Conservation (phyloP, 306 rosid genomes). For the Ziziphus jujuba region DNA sequence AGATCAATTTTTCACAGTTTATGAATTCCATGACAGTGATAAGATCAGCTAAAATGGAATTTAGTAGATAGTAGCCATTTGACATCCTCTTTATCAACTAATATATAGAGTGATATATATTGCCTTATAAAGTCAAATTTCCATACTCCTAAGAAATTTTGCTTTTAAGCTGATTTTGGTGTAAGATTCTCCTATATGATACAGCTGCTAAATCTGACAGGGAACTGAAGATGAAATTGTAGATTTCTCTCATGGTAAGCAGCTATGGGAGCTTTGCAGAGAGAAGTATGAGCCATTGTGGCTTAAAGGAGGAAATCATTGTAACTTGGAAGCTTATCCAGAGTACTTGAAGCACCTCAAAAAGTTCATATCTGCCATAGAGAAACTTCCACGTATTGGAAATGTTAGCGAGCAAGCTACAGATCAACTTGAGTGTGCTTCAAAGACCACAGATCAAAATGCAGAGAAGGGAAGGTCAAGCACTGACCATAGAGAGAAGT, state of each 20-base stretch:
- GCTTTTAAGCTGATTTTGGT: background rate
- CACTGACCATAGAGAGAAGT: conserved; percentile 35
- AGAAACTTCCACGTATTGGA: conserved; percentile 37
- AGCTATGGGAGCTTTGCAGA: conserved; percentile 64
- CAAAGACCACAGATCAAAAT: conserved; percentile 18
- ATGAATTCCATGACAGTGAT: no score
- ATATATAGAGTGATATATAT: no score
- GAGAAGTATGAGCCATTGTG: conserved; percentile 73
- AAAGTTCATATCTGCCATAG: conserved; percentile 55
- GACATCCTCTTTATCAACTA: no score
- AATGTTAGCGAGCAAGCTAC: conserved; percentile 5
- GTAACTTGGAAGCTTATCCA: conserved; percentile 62
- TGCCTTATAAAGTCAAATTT: no score
- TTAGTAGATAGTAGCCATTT: no score
- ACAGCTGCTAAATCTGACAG: conserved; percentile 28
- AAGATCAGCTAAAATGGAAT: no score
- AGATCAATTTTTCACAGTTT: no score
- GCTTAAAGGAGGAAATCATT: conserved; percentile 64
- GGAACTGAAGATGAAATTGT: conserved; percentile 78
- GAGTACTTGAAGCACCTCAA: conserved; percentile 63
- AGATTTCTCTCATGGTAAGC: conserved; percentile 69
- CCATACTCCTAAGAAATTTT: no score
- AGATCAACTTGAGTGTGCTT: conserved; percentile 20
- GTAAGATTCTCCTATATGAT: background rate
- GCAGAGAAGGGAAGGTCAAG: conserved; percentile 42